phyloP scores from a whole-genome alignment of 139 green algal species.

The Pseudopediastrum boryanum region DNA sequence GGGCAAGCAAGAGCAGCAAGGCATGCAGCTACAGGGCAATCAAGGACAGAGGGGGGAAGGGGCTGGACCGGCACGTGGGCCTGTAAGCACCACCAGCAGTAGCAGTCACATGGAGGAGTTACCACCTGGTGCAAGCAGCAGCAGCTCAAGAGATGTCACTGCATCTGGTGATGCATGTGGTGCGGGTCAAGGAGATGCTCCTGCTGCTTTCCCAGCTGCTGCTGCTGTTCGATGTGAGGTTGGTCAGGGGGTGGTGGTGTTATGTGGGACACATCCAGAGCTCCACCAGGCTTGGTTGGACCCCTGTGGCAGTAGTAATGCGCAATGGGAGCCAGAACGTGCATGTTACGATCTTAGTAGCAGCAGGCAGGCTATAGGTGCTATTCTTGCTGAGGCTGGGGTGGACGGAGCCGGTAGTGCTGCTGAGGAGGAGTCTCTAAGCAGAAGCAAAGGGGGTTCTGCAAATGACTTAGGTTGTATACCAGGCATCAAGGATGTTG shows the following conservation, averaged over 20 bases:
- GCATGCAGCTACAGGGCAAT: background rate
- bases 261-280: slow-evolving; percentile 72
- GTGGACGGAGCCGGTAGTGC: too few species aligned
- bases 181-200: background rate
- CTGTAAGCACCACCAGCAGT: background rate
- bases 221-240: slow-evolving; percentile 41
- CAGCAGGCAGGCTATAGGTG: too few species aligned
- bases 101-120: background rate
- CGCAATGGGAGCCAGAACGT: too few species aligned
- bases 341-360: too few species aligned
- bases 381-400: too few species aligned
- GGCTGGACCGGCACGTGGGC: background rate
- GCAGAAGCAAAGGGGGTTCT: too few species aligned
- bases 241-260: slow-evolving; percentile 52
- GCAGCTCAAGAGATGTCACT: background rate
- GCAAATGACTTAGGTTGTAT: too few species aligned
- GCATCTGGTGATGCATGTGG: background rate
- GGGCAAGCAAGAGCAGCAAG: background rate
- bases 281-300: slow-evolving; percentile 48
- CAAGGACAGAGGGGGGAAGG: background rate
- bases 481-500: too few species aligned
- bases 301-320: slow-evolving; percentile 12
- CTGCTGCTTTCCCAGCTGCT: background rate
- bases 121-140: slow-evolving; percentile 7
- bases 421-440: too few species aligned